phyloP scores from a whole-genome alignment of 2,329 filamentous ascomycete species.

The Botrytis fragariae region DNA sequence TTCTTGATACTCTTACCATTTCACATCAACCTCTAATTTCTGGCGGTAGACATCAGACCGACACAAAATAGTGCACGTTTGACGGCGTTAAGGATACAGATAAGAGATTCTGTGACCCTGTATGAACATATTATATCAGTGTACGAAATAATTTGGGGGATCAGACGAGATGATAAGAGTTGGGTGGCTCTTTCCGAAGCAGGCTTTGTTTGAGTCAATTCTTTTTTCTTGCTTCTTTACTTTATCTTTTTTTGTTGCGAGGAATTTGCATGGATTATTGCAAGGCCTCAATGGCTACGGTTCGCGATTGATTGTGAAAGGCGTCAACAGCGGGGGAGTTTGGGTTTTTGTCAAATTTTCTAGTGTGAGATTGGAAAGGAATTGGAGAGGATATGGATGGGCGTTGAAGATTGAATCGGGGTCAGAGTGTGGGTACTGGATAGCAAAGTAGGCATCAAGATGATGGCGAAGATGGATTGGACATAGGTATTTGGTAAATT shows the following conservation, averaged over 20 bases:
- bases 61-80: constrained; percentile 4
- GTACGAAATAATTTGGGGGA: constrained; percentile 17
- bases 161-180: not conserved
- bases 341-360: not conserved
- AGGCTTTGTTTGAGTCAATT: constrained; percentile 20
- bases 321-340: constrained; percentile 7
- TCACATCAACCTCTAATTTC: constrained; percentile 1
- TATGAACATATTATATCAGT: constrained; percentile 21
- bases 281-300: constrained; percentile 3
- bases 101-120: constrained; percentile 9
- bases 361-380: constrained; percentile 10
- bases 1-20: not conserved
- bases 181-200: constrained; percentile 16
- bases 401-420: constrained; percentile 9
- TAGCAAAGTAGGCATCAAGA: not conserved
- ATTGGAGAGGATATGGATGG: not conserved
- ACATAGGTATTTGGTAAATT: constrained; percentile 1
- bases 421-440: not conserved
- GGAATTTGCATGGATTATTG: constrained; percentile 1
- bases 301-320: not conserved
- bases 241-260: not conserved
- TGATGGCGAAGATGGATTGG: not conserved
- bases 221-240: not conserved
- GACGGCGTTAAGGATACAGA: constrained; percentile 11
- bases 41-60: not conserved